phyloP scores from a whole-genome alignment of 495 filamentous ascomycete species.

The Pyronema omphalodes region DNA sequence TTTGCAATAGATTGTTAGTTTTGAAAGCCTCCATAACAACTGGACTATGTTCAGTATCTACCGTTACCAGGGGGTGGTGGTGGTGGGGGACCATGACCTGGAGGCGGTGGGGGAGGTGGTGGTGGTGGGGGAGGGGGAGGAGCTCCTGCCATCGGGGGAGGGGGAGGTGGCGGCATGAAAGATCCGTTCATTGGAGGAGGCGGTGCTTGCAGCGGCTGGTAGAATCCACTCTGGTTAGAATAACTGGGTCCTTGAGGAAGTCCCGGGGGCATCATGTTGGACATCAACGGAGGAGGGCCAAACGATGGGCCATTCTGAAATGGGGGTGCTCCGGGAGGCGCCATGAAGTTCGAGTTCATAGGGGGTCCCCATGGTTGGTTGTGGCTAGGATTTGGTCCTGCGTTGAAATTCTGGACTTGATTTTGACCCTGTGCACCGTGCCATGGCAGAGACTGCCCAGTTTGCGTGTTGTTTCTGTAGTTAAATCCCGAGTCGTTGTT shows the following conservation, averaged over 20 bases:
- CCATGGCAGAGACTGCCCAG: conserved; percentile 4
- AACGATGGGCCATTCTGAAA: neutral
- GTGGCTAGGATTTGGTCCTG: neutral
- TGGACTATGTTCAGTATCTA: no score
- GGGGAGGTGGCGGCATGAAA: neutral
- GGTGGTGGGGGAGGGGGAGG: neutral
- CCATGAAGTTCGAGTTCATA: conserved; percentile 1
- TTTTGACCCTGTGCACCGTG: neutral
- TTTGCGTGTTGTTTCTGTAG: conserved; percentile 8
- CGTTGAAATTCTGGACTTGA: no score
- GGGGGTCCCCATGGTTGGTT: conserved; percentile 29
- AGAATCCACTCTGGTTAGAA: neutral
- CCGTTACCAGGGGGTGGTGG: no score
- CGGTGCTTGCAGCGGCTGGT: conserved; percentile 1
- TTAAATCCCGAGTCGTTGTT: conserved; percentile 6
- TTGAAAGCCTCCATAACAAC: no score
- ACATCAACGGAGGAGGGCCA: neutral
- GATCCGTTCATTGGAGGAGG: neutral
- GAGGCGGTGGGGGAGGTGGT: conserved; percentile 1
- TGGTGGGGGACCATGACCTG: neutral
- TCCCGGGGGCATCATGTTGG: neutral
- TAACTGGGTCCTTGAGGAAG: neutral
- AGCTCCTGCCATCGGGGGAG: neutral
- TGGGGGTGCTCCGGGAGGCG: neutral
- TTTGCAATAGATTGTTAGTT: no score